Evolutionary conservation across 2,329 filamentous ascomycete species (phyloP).

Genomic region (Pseudogymnoascus sp.): DNA sequence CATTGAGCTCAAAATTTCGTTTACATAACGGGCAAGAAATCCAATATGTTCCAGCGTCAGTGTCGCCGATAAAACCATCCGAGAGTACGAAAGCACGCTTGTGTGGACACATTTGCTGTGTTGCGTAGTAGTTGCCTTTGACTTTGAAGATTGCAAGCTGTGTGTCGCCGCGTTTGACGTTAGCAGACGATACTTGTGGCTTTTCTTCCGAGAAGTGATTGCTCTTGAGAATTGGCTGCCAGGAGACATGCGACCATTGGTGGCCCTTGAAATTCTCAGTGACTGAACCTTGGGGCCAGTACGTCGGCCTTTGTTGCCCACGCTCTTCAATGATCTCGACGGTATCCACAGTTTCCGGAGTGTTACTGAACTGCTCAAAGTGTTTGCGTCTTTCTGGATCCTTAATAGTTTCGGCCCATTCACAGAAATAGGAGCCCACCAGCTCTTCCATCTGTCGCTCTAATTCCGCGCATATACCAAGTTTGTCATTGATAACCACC

Average conservation of each 20-base stretch:
- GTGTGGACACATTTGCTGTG: constrained; percentile 93
- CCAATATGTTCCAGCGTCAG: constrained; percentile 59
- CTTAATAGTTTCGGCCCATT: constrained; percentile 79
- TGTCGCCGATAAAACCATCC: constrained; percentile 69
- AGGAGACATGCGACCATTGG: constrained; percentile 60
- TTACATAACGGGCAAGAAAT: constrained; percentile 86
- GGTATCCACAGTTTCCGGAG: constrained; percentile 58
- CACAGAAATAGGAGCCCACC: constrained; percentile 79
- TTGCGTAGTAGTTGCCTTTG: constrained; percentile 72
- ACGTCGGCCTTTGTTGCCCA: constrained; percentile 64
- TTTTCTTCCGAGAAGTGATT: constrained; percentile 61
- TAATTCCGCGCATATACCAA: constrained; percentile 77
- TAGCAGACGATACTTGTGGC: constrained; percentile 67
- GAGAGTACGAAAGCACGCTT: constrained; percentile 85
- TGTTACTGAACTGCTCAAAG: constrained; percentile 83
- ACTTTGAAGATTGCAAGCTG: constrained; percentile 85
- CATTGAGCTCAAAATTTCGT: constrained; percentile 74
- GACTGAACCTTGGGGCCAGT: constrained; percentile 66
- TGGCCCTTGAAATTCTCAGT: constrained; percentile 66
- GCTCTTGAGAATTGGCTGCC: constrained; percentile 73
- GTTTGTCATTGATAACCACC: constrained; percentile 77
- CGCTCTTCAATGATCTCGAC: constrained; percentile 69
- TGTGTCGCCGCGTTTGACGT: constrained; percentile 79
- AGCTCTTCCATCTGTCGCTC: constrained; percentile 85
- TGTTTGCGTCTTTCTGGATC: constrained; percentile 59